Evolutionary conservation across 345 rosid species (phyloP).

Genomic region (Capsella bursapastoris): DNA sequence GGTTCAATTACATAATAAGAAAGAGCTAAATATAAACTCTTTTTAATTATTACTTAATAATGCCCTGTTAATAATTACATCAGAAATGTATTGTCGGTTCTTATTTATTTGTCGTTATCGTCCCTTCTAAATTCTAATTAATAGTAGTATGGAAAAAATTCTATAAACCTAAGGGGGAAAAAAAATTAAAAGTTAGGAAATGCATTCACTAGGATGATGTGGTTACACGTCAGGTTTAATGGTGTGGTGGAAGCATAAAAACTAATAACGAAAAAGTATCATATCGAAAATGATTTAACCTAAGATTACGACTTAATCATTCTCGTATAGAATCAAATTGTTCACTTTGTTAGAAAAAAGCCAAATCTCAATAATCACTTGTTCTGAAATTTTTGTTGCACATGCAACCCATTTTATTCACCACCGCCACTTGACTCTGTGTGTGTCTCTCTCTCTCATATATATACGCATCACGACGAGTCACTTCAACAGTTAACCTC

Average conservation of each 20-base stretch:
- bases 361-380: constrained; percentile 28
- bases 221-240: constrained; percentile 33
- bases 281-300: constrained; percentile 39
- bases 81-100: constrained; percentile 30
- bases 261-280: constrained; percentile 27
- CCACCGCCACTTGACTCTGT: constrained; percentile 9
- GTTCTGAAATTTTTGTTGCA: background rate
- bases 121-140: background rate
- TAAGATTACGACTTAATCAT: constrained; percentile 42
- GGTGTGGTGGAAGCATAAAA: constrained; percentile 33
- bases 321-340: constrained; percentile 38
- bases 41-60: background rate
- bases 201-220: constrained; percentile 32
- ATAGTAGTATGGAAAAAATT: background rate
- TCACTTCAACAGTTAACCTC: background rate
- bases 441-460: background rate
- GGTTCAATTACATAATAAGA: constrained; percentile 10
- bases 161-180: background rate
- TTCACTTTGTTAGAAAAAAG: constrained; percentile 25
- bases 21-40: constrained; percentile 18
- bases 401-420: background rate
- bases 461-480: background rate
- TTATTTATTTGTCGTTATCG: constrained; percentile 29
- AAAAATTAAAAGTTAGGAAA: background rate
- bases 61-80: constrained; percentile 25